A percentile compares a stretch with the other conserved stretches of the same genome.
Conservation (phyloP, 2,329 filamentous ascomycete genomes). For the Sporothrix pallida region DNA sequence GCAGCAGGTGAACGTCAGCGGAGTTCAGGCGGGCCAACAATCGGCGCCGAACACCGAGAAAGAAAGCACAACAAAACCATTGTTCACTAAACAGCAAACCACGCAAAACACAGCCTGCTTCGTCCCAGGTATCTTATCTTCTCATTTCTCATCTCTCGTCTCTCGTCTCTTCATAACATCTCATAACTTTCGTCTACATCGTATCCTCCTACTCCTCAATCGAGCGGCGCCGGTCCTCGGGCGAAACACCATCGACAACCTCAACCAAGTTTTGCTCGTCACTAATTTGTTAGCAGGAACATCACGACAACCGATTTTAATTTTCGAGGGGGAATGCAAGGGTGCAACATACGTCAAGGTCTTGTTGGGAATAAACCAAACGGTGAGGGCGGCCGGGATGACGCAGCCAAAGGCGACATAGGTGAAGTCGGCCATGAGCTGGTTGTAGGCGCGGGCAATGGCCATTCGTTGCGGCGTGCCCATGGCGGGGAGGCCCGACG, state of each 20-base stretch:
- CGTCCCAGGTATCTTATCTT: background rate
- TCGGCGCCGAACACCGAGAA: background rate
- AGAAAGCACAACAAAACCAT: too few relatives aligned
- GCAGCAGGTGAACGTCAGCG: background rate
- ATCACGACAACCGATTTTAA: too few relatives aligned
- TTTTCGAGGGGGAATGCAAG: too few relatives aligned
- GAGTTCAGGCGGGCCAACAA: background rate
- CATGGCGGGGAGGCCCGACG: constrained; percentile 48
- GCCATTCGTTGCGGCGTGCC: constrained; percentile 50
- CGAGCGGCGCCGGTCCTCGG: constrained; percentile 4
- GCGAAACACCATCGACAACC: background rate
- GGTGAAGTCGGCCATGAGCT: constrained; percentile 41
- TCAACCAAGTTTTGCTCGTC: constrained; percentile 16
- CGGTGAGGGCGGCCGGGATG: constrained; percentile 37
- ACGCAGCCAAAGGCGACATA: constrained; percentile 41
- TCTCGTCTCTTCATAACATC: background rate
- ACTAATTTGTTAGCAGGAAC: background rate
- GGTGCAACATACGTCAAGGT: constrained; percentile 27
- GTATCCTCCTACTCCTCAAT: background rate
- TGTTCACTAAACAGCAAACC: background rate
- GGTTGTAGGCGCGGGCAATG: constrained; percentile 42
- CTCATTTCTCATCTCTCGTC: background rate
- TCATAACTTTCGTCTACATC: background rate
- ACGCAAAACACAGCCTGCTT: background rate
- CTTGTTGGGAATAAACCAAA: constrained; percentile 40